Base-by-base conservation (phyloP, 1,284 basidiomycete species). In the Boletus holoroseus region DNA sequence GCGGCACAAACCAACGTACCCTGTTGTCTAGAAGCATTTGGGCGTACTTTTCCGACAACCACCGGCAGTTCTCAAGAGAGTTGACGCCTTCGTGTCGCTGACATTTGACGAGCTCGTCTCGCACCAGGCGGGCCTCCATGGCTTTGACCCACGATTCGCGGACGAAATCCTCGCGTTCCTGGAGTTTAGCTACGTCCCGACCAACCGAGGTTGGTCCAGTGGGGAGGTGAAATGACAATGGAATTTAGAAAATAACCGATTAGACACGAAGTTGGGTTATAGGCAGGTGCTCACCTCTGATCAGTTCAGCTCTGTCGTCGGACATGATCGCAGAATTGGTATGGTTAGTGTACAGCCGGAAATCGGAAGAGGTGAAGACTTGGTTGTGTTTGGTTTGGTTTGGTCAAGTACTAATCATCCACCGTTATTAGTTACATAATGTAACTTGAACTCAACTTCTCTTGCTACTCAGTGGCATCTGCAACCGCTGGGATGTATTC, bases 61-160 rank as follows among this genome's bases (percentile, higher is more conserved):
- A 87, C 67, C 82, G 85, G 76, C 95, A 99, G 63, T 83, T 90
- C 71, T 94, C 88, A 55, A 88, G 82, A 62, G 91, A 83, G 72
- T 96, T 95, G 39, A 94, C 90, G 48, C 94, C 93, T 73, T 99
- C 95, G 18, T 80, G 77, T 62, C 83, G 79, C 68, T 95, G 91
- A 72, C 95, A 99, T 71, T 93, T 94, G 56, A 85, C 81, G 50
- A 99, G 81, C 71, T 96, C 91, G 56, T 92, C 86, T 56, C 86
- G 83, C 47, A 97, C 91, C 53, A 99, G 77, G 44, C 91, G 83
- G 22, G 86, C 84, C 72, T 98, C 92, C 93, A 98, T 96, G 24
- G 89, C 85, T 63, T 85, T 87, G 40, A 98, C 79, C 95, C 95
- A 99, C 50, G 88, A 88, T 73, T 96, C 92, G 53, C 91, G 86